Base-by-base conservation (phyloP, 1,284 basidiomycete genomes). In the Blastosporella zonata region DNA sequence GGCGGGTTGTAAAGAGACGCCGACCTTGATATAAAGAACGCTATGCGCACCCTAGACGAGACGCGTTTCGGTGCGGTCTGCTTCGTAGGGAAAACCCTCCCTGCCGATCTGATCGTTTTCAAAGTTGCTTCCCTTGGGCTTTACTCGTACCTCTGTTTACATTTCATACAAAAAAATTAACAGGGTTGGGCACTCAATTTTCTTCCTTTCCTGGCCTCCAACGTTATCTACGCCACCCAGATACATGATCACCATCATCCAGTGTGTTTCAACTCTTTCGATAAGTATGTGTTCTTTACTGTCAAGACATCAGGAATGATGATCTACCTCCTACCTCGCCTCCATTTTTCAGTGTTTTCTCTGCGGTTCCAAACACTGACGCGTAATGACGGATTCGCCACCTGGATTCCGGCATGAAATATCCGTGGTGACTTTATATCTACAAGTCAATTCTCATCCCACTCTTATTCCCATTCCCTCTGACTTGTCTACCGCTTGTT, bases 321-420 rank as follows among this genome's bases (percentile, higher is more conserved):
- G 64, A 66, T 64, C 55, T 48, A 49, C 47, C n/a, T n/a, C n/a
- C n/a, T n/a, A n/a, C n/a, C 56, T 55, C 54, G 50, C 55, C 45
- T 54, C 49, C 46, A 58, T 56, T 53, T 55, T 49, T 67, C 67
- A 65, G 69, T 49, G 61, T 62, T 66, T 61, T 66, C 65, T 68
- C 63, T 67, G 63, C 27, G 56, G 59, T 60, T 63, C 59, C 55
- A 55, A 50, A 56, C 27, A 46, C 56, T 49, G 58, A 62, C 54
- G 55, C 59, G 56, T 62, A 63, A n/a, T n/a, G n/a, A 59, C n/a
- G n/a, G n/a, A n/a, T n/a, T n/a, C 55, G 58, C 62, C 65, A 62
- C 59, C 62, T 55, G 50, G 46, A 43, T 52, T n/a, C n/a, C n/a
- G n/a, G n/a, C n/a, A n/a, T n/a, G n/a, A n/a, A n/a, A 40, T 40